Base-by-base conservation (phyloP, 2,329 filamentous ascomycete genomes). In the Claviceps spartinae region DNA sequence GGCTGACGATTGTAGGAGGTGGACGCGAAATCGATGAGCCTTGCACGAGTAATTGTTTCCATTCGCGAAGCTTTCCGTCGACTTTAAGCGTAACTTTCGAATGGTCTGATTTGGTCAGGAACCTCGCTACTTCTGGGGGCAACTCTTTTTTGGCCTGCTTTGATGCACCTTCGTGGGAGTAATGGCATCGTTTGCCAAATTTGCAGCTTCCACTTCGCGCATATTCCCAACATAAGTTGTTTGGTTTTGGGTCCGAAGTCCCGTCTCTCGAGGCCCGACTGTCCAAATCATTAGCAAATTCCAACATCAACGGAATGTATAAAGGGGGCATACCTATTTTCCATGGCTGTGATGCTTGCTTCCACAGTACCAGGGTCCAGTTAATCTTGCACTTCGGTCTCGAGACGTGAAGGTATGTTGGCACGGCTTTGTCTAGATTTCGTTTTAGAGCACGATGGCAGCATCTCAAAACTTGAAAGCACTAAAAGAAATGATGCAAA, bases 61-160 rank as follows among this genome's bases (percentile, higher is more conserved):
- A 60, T 48, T 58, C 48, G 14, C 44, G 54, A 26, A 56, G 48
- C 14, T 57, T 59, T 38, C 58, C 57, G 14, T 59, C 14, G 6
- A 43, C 22, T 14, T 26, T 48, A 26, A 26, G 45, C 14, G n/a
- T 48, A 4, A 40, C 16, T 7, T 37, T 40, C 24, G 11, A 22
- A 13, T 26, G 13, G 45, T 20, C 43, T 8, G 8, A 18, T n/a
- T 42, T 48, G 4, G 18, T 30, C 5, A 43, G n/a, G 18, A 49
- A 49, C 14, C 22, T 49, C 11, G 18, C 48, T 9, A 49, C 40
- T 49, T 49, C 48, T 4, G 13, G n/a, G 0, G 48, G 40, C 1
- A 44, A 26, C 26, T 37, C 52, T 48, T 43, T 18, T n/a, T 30
- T 48, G 6, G 30, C 26, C 26, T 13, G 38, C 24, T 42, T 47